Conservation (phyloP, 768 basidiomycete species). For the Lactarius hengduanensis region DNA sequence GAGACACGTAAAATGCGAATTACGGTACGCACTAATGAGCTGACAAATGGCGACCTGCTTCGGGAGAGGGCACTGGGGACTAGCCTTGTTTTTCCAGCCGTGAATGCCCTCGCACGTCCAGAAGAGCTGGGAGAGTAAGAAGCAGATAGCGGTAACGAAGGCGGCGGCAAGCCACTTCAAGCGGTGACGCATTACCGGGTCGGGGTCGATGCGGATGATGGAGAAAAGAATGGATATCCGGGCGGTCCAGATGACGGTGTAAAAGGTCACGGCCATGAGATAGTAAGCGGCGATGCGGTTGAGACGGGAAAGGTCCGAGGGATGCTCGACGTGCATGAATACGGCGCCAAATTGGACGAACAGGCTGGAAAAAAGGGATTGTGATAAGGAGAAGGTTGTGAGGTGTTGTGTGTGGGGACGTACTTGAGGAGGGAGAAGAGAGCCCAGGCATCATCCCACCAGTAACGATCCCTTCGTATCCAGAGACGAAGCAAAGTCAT, state of each 20-base stretch:
- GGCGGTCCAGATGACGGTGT: constrained; percentile 35
- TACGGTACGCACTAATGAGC: constrained; percentile 45
- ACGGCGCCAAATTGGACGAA: constrained; percentile 31
- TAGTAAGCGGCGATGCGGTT: constrained; percentile 33
- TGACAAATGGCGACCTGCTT: constrained; percentile 52
- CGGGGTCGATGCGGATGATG: constrained; percentile 51
- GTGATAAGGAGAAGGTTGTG: background rate
- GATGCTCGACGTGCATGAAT: constrained; percentile 32
- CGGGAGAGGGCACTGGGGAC: constrained; percentile 45
- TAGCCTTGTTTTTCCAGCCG: constrained; percentile 40
- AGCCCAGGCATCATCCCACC: constrained; percentile 35
- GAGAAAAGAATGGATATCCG: constrained; percentile 55
- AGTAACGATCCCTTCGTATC: constrained; percentile 31
- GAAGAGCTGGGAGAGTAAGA: constrained; percentile 46
- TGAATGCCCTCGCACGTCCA: constrained; percentile 44
- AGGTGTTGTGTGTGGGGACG: background rate
- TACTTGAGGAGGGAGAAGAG: constrained; percentile 31
- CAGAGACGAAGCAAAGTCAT: constrained; percentile 31
- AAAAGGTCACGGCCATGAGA: constrained; percentile 34
- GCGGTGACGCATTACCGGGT: constrained; percentile 26
- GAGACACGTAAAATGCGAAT: constrained; percentile 13
- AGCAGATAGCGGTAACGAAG: constrained; percentile 37
- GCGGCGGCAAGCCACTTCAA: constrained; percentile 27
- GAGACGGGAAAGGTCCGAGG: constrained; percentile 25
- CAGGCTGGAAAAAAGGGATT: constrained; percentile 5